Evolutionary conservation across 2,329 filamentous ascomycete genomes (phyloP).

Genomic region (Venturia aucupariae): DNA sequence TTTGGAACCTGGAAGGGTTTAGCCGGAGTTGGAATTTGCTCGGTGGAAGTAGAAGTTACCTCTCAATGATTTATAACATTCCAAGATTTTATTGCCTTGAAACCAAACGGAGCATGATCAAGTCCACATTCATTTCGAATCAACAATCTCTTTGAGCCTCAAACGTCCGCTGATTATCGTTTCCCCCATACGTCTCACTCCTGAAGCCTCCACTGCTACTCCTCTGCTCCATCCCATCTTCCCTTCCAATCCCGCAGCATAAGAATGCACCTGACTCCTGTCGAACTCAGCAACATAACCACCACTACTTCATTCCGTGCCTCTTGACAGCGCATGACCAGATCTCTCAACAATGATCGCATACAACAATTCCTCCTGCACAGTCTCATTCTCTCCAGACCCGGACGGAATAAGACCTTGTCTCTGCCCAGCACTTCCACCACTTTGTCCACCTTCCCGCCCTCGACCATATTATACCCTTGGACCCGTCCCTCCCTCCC

Average conservation of each 20-base stretch:
- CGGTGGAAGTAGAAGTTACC: too few relatives aligned
- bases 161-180: neutral
- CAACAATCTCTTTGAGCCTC: neutral
- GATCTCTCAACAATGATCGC: neutral
- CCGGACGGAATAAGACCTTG: neutral
- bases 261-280: neutral
- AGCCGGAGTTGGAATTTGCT: too few relatives aligned
- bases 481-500: too few relatives aligned
- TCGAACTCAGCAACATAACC: neutral
- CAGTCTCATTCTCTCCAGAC: neutral
- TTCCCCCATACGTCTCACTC: neutral
- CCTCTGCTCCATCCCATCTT: neutral
- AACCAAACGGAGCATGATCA: too few relatives aligned
- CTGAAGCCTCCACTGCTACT: neutral
- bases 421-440: neutral
- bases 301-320: neutral
- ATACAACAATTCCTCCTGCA: neutral
- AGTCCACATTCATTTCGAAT: too few relatives aligned
- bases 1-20: too few relatives aligned
- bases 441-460: neutral
- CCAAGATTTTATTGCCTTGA: too few relatives aligned
- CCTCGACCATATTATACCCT: neutral
- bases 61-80: too few relatives aligned
- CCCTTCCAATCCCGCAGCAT: neutral
- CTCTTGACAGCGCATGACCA: neutral